Evolutionary conservation across 2,329 filamentous ascomycete genomes (phyloP).

Genomic region (Fonsecaea pedrosoi): DNA sequence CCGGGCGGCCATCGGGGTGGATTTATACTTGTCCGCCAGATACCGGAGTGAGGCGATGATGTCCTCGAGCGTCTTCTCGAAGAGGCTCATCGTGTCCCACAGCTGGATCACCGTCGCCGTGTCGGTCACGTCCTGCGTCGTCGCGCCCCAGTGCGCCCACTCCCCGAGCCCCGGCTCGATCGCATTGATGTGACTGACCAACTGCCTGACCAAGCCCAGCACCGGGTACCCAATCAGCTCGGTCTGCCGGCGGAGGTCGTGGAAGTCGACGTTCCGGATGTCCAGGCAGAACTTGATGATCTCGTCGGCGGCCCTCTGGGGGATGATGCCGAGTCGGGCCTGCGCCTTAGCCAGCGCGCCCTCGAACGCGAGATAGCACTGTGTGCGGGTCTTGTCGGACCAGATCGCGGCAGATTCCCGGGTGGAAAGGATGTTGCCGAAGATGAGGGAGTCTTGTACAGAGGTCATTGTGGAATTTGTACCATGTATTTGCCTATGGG

Average conservation of each 20-base stretch:
- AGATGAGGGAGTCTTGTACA: conserved; percentile 39
- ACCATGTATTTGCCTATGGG: background rate
- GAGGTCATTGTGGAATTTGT: conserved; percentile 29
- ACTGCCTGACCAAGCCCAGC: conserved; percentile 38
- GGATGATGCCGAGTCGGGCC: conserved; percentile 38
- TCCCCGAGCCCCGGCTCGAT: conserved; percentile 35
- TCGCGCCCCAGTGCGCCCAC: conserved; percentile 39
- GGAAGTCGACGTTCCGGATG: conserved; percentile 36
- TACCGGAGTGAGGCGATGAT: conserved; percentile 31
- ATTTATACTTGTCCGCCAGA: conserved; percentile 31
- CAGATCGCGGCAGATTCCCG: conserved; percentile 37
- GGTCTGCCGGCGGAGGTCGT: conserved; percentile 35
- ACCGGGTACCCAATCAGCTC: conserved; percentile 39
- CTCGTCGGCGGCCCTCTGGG: conserved; percentile 35
- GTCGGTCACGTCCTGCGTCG: conserved; percentile 40
- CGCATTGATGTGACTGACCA: conserved; percentile 36
- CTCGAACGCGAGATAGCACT: conserved; percentile 39
- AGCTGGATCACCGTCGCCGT: conserved; percentile 39
- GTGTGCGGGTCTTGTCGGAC: conserved; percentile 38
- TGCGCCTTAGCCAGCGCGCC: conserved; percentile 37
- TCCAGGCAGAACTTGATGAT: conserved; percentile 37
- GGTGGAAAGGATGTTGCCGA: conserved; percentile 39
- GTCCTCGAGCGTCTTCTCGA: conserved; percentile 30
- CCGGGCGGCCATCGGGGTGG: conserved; percentile 38
- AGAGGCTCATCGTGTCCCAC: conserved; percentile 37